phyloP scores from a whole-genome alignment of 2,329 filamentous ascomycete genomes.

The Coniochaeta pulveracea region DNA sequence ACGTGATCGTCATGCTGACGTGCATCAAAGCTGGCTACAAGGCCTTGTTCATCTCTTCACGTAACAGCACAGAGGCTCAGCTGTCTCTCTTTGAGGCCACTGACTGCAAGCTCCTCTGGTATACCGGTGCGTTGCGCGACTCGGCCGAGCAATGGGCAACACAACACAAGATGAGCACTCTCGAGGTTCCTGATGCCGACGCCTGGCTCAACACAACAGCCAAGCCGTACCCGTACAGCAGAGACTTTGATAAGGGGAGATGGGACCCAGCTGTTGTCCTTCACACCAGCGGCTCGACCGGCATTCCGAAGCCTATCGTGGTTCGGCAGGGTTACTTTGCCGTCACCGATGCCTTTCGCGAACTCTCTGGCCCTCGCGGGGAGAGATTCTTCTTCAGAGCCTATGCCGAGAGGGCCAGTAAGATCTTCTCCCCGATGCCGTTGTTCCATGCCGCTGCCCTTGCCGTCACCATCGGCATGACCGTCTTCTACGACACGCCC shows the following conservation, averaged over 20 bases:
- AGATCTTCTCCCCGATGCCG: constrained; percentile 18
- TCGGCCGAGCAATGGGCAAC: too few relatives aligned
- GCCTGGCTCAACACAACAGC: too few relatives aligned
- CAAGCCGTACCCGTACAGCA: background rate
- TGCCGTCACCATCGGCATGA: constrained; percentile 11
- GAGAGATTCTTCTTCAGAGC: constrained; percentile 6
- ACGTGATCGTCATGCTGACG: constrained; percentile 14
- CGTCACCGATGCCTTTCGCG: constrained; percentile 19
- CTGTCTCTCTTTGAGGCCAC: constrained; percentile 31
- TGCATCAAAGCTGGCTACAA: constrained; percentile 21
- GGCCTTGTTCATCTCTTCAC: constrained; percentile 31
- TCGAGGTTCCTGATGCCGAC: too few relatives aligned
- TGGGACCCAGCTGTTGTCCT: constrained; percentile 29
- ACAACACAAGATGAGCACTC: too few relatives aligned
- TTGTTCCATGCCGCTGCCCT: constrained; percentile 26
- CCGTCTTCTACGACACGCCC: constrained; percentile 19
- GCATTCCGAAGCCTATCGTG: constrained; percentile 33
- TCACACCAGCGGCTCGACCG: constrained; percentile 35
- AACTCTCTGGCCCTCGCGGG: constrained; percentile 12
- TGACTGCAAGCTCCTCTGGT: constrained; percentile 26
- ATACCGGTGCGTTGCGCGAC: too few relatives aligned
- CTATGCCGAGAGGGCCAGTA: background rate
- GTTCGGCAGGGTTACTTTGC: constrained; percentile 25
- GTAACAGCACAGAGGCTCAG: constrained; percentile 33
- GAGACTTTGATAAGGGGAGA: constrained; percentile 25